Base-by-base conservation (phyloP, 2,329 filamentous ascomycete species). In the Pseudogymnoascus sp. region DNA sequence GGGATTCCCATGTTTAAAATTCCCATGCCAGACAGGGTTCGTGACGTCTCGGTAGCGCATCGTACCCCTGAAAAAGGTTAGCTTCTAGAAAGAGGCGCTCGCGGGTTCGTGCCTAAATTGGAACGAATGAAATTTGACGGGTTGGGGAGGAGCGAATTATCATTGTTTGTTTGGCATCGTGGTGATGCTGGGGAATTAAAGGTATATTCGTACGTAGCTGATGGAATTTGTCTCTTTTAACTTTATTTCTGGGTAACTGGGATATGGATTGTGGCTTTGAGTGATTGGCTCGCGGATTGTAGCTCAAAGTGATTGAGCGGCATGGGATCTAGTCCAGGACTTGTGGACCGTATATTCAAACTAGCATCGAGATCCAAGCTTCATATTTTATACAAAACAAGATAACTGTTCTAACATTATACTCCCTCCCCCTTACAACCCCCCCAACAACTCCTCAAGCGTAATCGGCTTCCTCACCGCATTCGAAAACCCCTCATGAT, bases 401-500 rank as follows among this genome's bases (percentile, higher is more conserved):
- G 7, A 31, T 2, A 50, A 21, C n/a, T 8, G n/a, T 34, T 4
- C 1, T 21, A 34, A 34, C 8, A 56, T 56, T 34, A 34, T 34
- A 56, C 21, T 14, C 4, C 11, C 16, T 10, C 10, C 5, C n/a
- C 37, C 37, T 68, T 75, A 89, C 64, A 92, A 71, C 2, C 84
- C 87, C 63, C 79, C 81, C 80, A 96, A 77, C 70, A 97, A 83
- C 74, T 96, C 93, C 66, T 84, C 82, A 73, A 96, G 74, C 7
- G 89, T 89, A 66, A 97, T 86, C 2, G 91, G 90, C 74, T 96
- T 96, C 74, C 89, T 83, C 65, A 97, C 93, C 10, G 93, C 93
- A 80, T 97, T 96, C 63, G 91, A 95, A 73, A 91, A 87, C 0
- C 93, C 93, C 77, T 97, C 93, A 71, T 96, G 87, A 74, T 87